Base-by-base conservation (phyloP, 2,329 filamentous ascomycete genomes). In the Juglanconis oblonga region DNA sequence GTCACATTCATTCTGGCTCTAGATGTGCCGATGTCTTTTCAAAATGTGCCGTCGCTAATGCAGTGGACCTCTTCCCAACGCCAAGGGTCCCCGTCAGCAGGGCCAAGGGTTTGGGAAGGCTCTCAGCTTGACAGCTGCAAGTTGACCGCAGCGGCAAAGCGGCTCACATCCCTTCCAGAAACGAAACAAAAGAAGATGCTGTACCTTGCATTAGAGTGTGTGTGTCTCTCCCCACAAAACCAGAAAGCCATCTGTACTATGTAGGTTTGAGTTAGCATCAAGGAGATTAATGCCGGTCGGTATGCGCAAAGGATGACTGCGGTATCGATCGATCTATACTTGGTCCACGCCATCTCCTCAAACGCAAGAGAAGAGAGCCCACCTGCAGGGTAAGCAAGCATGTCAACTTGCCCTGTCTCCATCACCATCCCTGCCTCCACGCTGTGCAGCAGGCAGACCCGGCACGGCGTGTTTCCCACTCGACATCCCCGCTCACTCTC, bases 121-220 rank as follows among this genome's bases (percentile, higher is more conserved):
- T 53, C 44, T 42, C 47, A 45, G 29, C 17, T 44, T 59, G 48
- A 62, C 56, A 56, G 45, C 40, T 62, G 59, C 59, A 55, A 53
- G 51, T 54, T 45, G 29, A 51, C 47, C 48, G 17, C 33, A 11
- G 17, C 29, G 52, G 44, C 24, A 24, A 24, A 24, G 24, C 24
- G 38, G 57, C 36, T 32, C 58, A 60, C 48, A 59, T 60, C 35
- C 5, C 36, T 52, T 57, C 54, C 61, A 38, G 45, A 54, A 58
- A 61, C 29, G 55, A 49, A 52, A 45, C 51, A 60, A 42, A 42
- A 32, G 50, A 13, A 24, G 50, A 51, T 32, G 38, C 33, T 31
- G 60, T 62, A 52, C 60, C 60, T 62, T 62, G 60, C 57, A 59
- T 59, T 62, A 59, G 54, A 54, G 45, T 56, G 31, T 57, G 42